Base-by-base conservation (phyloP, 164 flowering plant species). In the Berberis vulgaris region DNA sequence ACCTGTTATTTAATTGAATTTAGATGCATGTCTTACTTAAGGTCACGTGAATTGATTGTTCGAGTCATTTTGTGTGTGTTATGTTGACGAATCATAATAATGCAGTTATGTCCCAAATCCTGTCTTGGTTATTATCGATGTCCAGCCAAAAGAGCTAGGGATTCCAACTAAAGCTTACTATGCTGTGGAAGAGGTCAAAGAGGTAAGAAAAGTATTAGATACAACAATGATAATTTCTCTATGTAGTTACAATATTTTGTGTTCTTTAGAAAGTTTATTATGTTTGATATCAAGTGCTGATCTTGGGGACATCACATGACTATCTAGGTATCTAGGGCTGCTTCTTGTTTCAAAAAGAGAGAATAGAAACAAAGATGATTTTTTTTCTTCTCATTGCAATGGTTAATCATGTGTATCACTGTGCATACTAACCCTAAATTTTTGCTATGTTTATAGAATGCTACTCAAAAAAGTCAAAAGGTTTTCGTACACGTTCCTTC, bases 391-490 rank as follows among this genome's bases (percentile, higher is more conserved):
- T 52, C 4, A 10, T 3, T 3, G 13, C n/a, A 10, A 52, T 10
- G 7, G 40, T 1, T 44, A 53, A 57, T 45, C 7, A 54, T 59
- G n/a, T 45, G 8, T 42, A 45, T 41, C 3, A 43, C 1, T 26
- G 26, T 26, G 26, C 26, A 26, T 26, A 26, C 26, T 38, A 7
- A 39, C 9, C 9, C 53, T 54, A 7, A 62, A 66, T 43, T 4
- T 60, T 57, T 64, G 39, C 10, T 41, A 26, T 68, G 70, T 47
- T 67, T 61, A 60, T 94, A 91, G 99, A 95, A 95, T 83, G 97
- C 99, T 4, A 95, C 98, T 53, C 92, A 95, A 73, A 95, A 95
- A 74, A 95, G 97, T 80, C 97, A 95, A 77, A 89, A 91, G 76
- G 91, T 95, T 3, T 95, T 95, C 75, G 97, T 86, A 6, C 99